These are phyloP conservation scores for Fusarium subglutinans DNA, from an alignment of 2,329 filamentous ascomycete species.

Conservation along the genomic window DNA sequence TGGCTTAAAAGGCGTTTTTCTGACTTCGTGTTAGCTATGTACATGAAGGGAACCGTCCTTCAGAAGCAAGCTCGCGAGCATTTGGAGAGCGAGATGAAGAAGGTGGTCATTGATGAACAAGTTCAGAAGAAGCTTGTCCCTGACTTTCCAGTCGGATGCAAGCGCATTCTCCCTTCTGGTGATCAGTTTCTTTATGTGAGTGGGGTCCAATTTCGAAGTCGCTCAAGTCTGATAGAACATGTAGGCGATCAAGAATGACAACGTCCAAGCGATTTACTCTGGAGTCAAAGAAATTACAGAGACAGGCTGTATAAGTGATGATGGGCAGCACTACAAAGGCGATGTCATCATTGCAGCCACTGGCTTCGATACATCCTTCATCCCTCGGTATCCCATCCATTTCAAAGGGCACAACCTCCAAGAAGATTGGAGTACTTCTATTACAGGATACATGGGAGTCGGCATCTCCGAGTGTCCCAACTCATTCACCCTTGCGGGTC, in stretches of 20 bases:
- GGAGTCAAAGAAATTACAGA: slow-evolving; percentile 2
- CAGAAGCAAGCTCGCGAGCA: slow-evolving; percentile 6
- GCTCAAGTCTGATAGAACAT: neutral
- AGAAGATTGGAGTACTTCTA: slow-evolving; percentile 7
- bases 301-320: slow-evolving; percentile 6
- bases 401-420: slow-evolving; percentile 13
- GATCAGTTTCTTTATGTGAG: slow-evolving; percentile 11
- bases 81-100: slow-evolving; percentile 9
- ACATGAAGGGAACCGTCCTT: slow-evolving; percentile 8
- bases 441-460: slow-evolving; percentile 19
- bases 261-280: neutral
- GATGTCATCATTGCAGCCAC: slow-evolving; percentile 10
- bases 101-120: neutral
- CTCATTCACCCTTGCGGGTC: slow-evolving; percentile 12
- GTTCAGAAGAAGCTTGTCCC: slow-evolving; percentile 1
- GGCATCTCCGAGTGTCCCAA: slow-evolving; percentile 16
- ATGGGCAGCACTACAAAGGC: neutral
- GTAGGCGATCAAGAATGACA: neutral
- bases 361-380: slow-evolving; percentile 13
- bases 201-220: too few relatives aligned
- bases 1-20: too few relatives aligned
- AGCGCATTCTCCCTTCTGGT: slow-evolving; percentile 8
- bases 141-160: slow-evolving; percentile 9
- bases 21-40: neutral
- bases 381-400: slow-evolving; percentile 5